Percentiles rank a stretch among this genome's conserved stretches.
phyloP scores from a whole-genome alignment of 1,284 basidiomycete genomes.

The Microbotryum silenes-acaulis region DNA sequence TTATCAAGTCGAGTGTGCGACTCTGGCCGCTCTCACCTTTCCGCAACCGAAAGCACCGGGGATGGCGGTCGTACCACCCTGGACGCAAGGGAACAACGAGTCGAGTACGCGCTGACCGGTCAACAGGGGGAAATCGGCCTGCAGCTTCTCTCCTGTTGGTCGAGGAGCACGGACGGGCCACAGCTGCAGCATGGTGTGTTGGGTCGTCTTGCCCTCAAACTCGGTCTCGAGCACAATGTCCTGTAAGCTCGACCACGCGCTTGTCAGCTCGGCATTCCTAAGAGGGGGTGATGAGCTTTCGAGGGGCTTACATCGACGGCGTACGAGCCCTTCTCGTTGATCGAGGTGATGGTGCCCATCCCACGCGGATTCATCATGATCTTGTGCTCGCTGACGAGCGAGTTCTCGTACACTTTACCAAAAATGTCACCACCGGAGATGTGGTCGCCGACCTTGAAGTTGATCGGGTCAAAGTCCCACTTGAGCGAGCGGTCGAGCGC shows the following conservation, averaged over 20 bases:
- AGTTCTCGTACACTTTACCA: slow-evolving; percentile 93
- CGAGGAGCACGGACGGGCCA: slow-evolving; percentile 99
- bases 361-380: slow-evolving; percentile 91
- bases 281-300: neutral
- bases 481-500: slow-evolving; percentile 78
- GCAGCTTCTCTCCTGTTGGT: slow-evolving; percentile 88
- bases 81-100: slow-evolving; percentile 92
- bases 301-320: slow-evolving; percentile 59
- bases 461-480: slow-evolving; percentile 93
- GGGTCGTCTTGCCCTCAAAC: slow-evolving; percentile 88
- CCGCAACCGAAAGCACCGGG: slow-evolving; percentile 95
- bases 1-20: neutral
- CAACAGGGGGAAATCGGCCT: slow-evolving; percentile 81
- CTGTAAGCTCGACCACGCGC: slow-evolving; percentile 43
- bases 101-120: slow-evolving; percentile 98
- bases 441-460: slow-evolving; percentile 87
- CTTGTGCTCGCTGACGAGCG: slow-evolving; percentile 91
- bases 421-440: slow-evolving; percentile 95
- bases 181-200: slow-evolving; percentile 93
- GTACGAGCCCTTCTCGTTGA: slow-evolving; percentile 93
- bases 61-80: slow-evolving; percentile 98
- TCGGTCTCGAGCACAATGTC: slow-evolving; percentile 95
- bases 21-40: slow-evolving; percentile 29
- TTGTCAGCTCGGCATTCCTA: neutral
- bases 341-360: slow-evolving; percentile 86